A percentile compares a stretch with the other conserved stretches of the same genome.
phyloP scores from a whole-genome alignment of 2,329 filamentous ascomycete genomes.

The Fusarium pilosicola region DNA sequence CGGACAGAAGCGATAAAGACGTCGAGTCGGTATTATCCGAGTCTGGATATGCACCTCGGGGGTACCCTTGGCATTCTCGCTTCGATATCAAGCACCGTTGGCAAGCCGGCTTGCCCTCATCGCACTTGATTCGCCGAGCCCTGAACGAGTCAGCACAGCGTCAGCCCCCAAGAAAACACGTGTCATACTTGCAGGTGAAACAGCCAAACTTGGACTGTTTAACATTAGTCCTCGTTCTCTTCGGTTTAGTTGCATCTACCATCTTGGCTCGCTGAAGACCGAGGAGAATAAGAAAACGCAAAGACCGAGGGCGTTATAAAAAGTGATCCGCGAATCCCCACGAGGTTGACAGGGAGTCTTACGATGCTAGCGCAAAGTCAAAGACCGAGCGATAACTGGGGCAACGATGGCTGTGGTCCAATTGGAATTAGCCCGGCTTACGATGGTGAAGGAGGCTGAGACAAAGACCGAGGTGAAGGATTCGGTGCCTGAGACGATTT shows the following conservation, averaged over 20 bases:
- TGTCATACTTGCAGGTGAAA: slow-evolving; percentile 39
- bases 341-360: not conserved
- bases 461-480: slow-evolving; percentile 13
- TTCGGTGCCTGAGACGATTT: not conserved
- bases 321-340: not conserved
- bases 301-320: slow-evolving; percentile 22
- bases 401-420: fast-evolving
- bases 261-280: slow-evolving; percentile 1
- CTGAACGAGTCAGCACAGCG: not conserved
- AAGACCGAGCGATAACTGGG: slow-evolving; percentile 11
- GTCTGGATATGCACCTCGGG: not conserved
- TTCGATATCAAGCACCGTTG: slow-evolving; percentile 23
- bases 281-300: not conserved
- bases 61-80: slow-evolving; percentile 24
- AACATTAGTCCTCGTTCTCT: slow-evolving; percentile 37
- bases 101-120: slow-evolving; percentile 32
- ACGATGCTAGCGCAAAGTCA: not conserved
- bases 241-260: not conserved
- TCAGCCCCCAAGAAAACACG: too few relatives aligned
- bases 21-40: not conserved
- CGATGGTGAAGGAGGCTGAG: not conserved
- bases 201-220: slow-evolving; percentile 39
- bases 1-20: not conserved
- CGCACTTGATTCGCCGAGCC: slow-evolving; percentile 35
- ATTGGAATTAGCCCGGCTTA: not conserved